Evolutionary conservation across 495 filamentous ascomycete genomes (phyloP), one percentile per base, ranked within the genome.

Genomic region (Pseudevernia furfuracea): DNA sequence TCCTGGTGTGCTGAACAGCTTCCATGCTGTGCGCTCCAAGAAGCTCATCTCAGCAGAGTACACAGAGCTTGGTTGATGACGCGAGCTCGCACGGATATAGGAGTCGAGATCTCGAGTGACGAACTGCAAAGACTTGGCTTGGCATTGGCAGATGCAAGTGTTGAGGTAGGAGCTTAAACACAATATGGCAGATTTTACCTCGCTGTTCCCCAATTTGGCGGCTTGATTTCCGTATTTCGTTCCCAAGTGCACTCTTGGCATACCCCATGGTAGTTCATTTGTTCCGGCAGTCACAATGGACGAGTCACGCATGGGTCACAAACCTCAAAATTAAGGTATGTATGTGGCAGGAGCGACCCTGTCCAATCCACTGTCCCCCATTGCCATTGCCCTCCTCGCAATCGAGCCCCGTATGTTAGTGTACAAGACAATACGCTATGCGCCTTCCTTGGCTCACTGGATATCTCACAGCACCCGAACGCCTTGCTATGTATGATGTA

Each of bases 1-100:
- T 32, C 56, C 34, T 36, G 65, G 60, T 57, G 67, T 71, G 25
- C 48, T 64, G 59, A 66, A 67, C 30, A 70, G 59, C 38, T 64
- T 58, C 38, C 68, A 55, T 17, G 67, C 52, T 36, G 69, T 62
- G 36, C 57, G 37, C 25, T 66, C 62, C 36, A 71, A 60, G 43
- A 71, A 63, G 60, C 65, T 61, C 69, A 71, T 71, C 48, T 41
- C 17, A 30, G 49, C 28, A 30, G 23, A 28, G 23, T 21, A n/a
- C 4, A 53, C 52, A 19, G 30, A 55, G 12, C 10, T 7, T 55
- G 52, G 7, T 21, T 55, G 52, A 34, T 21, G 30, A 55, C 10
- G 5, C 30, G 3, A 55, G 30, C 15, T 55, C 52, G 36, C 34
- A 19, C 0, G 21, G 25, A 21, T 34, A 6, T 55, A 30, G 15